Conservation (phyloP, 83 land plant species). For the Thuja plicata region DNA sequence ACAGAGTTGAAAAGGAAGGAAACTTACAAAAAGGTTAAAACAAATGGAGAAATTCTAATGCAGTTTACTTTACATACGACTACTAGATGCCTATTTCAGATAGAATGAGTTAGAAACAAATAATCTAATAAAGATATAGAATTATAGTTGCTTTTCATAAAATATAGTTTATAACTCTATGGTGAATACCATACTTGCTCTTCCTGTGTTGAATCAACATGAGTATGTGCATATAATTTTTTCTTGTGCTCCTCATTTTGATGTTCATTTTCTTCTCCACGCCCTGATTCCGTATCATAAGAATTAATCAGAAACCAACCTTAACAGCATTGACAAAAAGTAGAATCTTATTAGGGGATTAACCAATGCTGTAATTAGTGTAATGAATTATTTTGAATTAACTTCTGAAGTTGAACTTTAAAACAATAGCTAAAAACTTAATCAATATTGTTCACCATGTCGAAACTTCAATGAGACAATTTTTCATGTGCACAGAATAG, state of each 20-base stretch:
- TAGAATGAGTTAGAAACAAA: neutral
- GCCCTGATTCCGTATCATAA: neutral
- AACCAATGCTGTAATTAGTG: neutral
- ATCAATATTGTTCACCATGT: neutral
- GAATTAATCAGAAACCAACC: neutral
- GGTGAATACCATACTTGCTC: constrained; percentile 15
- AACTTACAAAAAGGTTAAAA: neutral
- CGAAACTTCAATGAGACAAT: neutral
- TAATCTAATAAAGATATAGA: constrained; percentile 3
- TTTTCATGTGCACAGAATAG: neutral
- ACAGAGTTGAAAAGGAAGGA: neutral
- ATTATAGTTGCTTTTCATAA: neutral
- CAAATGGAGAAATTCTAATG: neutral
- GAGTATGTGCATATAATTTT: neutral
- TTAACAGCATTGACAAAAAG: neutral
- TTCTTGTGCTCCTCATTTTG: constrained; percentile 8
- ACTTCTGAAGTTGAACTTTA: neutral
- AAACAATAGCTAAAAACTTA: neutral
- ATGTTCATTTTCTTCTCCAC: neutral
- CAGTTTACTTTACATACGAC: neutral
- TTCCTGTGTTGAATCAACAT: constrained; percentile 17
- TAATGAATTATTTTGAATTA: neutral
- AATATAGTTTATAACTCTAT: neutral
- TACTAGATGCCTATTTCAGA: neutral
- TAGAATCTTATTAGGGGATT: neutral